Evolutionary conservation across 2,329 filamentous ascomycete genomes (phyloP), one percentile per base, ranked within the genome.

Genomic region (Trichoderma sp.): DNA sequence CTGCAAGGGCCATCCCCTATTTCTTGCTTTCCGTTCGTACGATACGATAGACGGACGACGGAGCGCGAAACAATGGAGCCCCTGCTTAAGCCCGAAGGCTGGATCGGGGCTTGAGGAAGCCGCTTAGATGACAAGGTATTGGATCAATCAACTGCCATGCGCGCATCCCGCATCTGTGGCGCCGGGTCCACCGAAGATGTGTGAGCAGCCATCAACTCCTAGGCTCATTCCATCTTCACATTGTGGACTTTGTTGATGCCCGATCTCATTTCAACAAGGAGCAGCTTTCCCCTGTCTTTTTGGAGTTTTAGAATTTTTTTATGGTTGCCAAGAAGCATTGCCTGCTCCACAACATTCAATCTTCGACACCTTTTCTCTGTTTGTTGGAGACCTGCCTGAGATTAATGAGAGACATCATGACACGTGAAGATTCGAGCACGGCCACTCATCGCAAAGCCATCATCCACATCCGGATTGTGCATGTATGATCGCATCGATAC

Each of bases 231-330:
- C 26, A 21, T 10, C 30, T 34, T 54, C 51, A 54, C 19, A 12
- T 39, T 30, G 47, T 54, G 14, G 28, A 48, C 5, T 24, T 24
- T 17, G 47, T 62, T 62, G 59, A 54, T 45, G 59, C 48, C 59
- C 59, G 19, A 62, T 51, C 0, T 10, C 12, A n/a, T 50, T 39
- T 34, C 2, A 19, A 39, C n/a, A 14, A 5, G 34, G 7, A 39
- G 10, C 34, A 14, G 30, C 30, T 21, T 2, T 21, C 30, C 57
- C 57, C 39, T 48, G 57, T 43, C 10, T 3, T 39, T 30, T 39
- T 14, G 5, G 12, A 3, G 5, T 39, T 39, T 39, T 10, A 10
- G 3, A 14, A 3, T 14, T 0, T 41, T 24, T 21, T 48, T 34
- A 34, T 39, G 19, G 43, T 48, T n/a, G 28, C 19, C 45, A 50